These are phyloP conservation scores for Monosporascus ibericus DNA, from an alignment of 2,329 filamentous ascomycete species.

Conservation along the genomic window DNA sequence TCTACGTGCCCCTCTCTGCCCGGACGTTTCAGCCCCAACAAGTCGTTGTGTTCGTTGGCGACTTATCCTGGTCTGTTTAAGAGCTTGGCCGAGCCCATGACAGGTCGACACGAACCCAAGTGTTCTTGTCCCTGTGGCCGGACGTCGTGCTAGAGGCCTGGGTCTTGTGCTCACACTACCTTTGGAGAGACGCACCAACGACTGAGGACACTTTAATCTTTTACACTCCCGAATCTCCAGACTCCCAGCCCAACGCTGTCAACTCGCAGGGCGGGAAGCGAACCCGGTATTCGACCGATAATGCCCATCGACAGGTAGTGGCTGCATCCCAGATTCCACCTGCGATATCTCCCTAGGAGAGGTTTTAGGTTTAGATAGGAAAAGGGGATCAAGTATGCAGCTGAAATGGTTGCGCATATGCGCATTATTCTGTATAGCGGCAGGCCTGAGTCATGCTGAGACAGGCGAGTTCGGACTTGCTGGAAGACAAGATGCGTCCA, in stretches of 20 bases:
- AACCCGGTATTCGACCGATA: conserved; percentile 3
- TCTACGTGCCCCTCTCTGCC: conserved; percentile 15
- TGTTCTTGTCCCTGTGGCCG: neutral
- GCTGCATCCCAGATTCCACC: conserved; percentile 4
- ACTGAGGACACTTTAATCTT: neutral
- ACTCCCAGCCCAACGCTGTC: neutral
- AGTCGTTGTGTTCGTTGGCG: neutral
- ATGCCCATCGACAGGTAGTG: conserved; percentile 7
- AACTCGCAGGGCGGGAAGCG: neutral
- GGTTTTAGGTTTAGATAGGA: neutral
- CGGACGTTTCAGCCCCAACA: conserved; percentile 9
- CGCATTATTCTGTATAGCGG: conserved; percentile 32
- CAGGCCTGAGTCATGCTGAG: conserved; percentile 31
- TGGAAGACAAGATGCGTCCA: conserved; percentile 29
- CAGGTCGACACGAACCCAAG: neutral
- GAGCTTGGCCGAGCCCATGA: neutral
- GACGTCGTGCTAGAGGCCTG: too few relatives aligned
- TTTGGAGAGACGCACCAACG: neutral
- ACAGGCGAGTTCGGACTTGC: conserved; percentile 27
- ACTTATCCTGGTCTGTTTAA: conserved; percentile 3
- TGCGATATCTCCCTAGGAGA: neutral
- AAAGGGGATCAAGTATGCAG: conserved; percentile 23
- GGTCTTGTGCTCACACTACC: too few relatives aligned
- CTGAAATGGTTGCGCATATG: conserved; percentile 26
- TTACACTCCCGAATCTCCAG: neutral